Conservation (phyloP, 2,329 filamentous ascomycete genomes). For the Metarhizium album region DNA sequence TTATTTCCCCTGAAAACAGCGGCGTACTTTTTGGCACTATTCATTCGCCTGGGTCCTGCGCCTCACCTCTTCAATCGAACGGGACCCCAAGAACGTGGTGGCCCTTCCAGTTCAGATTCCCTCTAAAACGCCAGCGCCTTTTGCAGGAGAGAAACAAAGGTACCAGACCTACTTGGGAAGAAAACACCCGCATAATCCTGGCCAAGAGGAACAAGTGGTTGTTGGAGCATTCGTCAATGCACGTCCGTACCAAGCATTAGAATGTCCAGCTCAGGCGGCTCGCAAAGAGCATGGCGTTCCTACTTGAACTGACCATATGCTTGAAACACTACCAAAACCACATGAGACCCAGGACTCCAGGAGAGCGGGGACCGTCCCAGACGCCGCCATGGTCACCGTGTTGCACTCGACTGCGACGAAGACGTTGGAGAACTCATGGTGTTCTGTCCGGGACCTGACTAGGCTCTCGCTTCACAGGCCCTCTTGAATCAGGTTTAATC, state of each 20-base stretch:
- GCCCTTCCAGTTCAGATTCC: background rate
- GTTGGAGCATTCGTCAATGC: background rate
- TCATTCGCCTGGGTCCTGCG: background rate
- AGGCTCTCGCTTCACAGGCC: background rate
- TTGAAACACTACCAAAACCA: no score
- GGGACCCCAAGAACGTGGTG: background rate
- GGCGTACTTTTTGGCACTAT: background rate
- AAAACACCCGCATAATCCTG: background rate
- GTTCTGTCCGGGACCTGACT: background rate
- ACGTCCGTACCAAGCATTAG: background rate
- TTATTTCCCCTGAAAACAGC: background rate
- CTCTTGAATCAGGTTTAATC: background rate
- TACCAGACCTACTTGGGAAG: background rate
- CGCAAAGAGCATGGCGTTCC: background rate
- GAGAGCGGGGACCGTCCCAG: background rate
- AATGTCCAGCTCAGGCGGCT: background rate
- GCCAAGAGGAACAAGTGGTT: background rate
- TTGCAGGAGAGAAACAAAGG: background rate
- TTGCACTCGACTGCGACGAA: background rate
- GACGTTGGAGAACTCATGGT: background rate
- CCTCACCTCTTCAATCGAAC: background rate
- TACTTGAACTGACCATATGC: no score
- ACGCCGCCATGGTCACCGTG: background rate
- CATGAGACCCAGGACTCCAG: background rate
- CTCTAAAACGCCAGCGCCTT: background rate